These are phyloP conservation scores for Zygosaccharomyces gambellarensis DNA, from an alignment of 805 yeast genomes.

Conservation along the genomic window DNA sequence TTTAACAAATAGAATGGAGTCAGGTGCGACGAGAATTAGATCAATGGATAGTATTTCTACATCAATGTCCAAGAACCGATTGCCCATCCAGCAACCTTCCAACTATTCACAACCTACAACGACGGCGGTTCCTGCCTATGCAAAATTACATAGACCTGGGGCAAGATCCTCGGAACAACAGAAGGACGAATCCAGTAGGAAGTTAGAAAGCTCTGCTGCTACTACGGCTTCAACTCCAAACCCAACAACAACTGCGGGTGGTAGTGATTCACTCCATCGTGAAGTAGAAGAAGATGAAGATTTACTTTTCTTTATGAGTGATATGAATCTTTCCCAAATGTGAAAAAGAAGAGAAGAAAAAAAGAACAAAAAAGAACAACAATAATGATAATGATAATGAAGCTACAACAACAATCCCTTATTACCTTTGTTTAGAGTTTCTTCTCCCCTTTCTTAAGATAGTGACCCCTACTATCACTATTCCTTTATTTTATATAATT, in stretches of 20 bases:
- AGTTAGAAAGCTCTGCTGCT: not conserved
- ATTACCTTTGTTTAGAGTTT: not conserved
- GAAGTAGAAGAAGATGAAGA: constrained; percentile 58
- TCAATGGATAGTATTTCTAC: constrained; percentile 29
- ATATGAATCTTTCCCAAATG: constrained; percentile 48
- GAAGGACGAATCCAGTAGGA: not conserved
- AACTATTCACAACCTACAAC: constrained; percentile 33
- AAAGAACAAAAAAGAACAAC: not conserved
- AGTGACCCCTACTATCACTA: not conserved
- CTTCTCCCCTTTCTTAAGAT: too few relatives aligned
- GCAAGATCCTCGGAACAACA: constrained; percentile 18
- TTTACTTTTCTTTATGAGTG: constrained; percentile 66
- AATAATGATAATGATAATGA: not conserved
- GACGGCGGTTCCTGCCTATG: constrained; percentile 32
- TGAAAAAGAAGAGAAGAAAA: not conserved
- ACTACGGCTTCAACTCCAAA: constrained; percentile 5
- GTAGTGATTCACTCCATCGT: constrained; percentile 33
- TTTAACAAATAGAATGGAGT: constrained; percentile 11
- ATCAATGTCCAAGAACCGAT: constrained; percentile 22
- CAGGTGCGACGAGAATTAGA: constrained; percentile 6
- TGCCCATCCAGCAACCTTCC: constrained; percentile 27
- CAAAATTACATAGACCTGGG: constrained; percentile 31
- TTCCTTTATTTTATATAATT: not conserved
- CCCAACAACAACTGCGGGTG: constrained; percentile 6
- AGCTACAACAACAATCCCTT: not conserved